Percentiles rank a stretch among this genome's conserved stretches.
Conservation (phyloP, 345 rosid species). For the Gossypium thurberi region DNA sequence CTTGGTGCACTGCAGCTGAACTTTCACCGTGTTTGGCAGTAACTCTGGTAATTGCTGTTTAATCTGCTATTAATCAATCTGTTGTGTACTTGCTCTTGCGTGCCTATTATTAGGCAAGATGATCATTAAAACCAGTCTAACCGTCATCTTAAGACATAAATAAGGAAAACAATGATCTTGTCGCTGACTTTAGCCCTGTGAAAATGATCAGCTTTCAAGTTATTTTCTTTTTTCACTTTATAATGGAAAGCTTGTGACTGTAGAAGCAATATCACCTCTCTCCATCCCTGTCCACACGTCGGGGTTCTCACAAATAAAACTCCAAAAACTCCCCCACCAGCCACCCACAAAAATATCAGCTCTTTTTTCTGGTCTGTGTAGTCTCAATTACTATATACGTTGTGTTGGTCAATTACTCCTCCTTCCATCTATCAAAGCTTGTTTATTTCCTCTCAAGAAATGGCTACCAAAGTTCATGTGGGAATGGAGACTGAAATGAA, state of each 20-base stretch:
- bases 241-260: conserved; percentile 30
- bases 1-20: too few relatives aligned
- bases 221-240: conserved; percentile 9
- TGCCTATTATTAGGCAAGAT: too few relatives aligned
- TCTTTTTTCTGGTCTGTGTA: not conserved
- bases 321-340: conserved; percentile 11
- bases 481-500: conserved; percentile 25
- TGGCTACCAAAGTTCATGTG: conserved; percentile 33
- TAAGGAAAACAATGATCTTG: not conserved
- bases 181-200: not conserved
- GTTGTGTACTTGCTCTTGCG: too few relatives aligned
- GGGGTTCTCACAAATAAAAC: conserved; percentile 15
- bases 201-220: conserved; percentile 11
- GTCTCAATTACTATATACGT: not conserved
- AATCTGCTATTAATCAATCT: too few relatives aligned
- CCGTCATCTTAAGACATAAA: not conserved
- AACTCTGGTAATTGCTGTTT: too few relatives aligned
- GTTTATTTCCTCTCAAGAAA: conserved; percentile 1
- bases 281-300: conserved; percentile 5
- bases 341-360: not conserved
- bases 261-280: not conserved
- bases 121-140: not conserved
- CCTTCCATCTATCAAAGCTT: not conserved
- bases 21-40: too few relatives aligned
- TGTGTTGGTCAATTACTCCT: not conserved